Evolutionary conservation across 805 yeast genomes (phyloP), one percentile per base, ranked within the genome.

Genomic region (Candida parachauliodes): DNA sequence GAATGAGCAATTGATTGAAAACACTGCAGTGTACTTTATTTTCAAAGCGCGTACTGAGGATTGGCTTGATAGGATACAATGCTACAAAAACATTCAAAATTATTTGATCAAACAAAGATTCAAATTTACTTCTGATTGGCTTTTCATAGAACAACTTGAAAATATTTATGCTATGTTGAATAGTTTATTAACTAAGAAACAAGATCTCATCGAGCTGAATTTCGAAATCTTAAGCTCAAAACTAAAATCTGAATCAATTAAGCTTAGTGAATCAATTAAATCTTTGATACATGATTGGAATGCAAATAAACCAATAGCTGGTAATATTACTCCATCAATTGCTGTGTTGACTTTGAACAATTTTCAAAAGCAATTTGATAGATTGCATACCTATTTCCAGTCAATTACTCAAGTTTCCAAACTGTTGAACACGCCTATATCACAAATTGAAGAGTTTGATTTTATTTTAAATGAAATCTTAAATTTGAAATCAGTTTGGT

Each of bases 401-500:
- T 74, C 78, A 1, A 40, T 48, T 12, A 11, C 29, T 1, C 42
- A 43, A 18, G 52, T 60, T 2, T 44, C 64, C 58, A 3, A 40
- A 27, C 8, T 46, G 60, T 12, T 57, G 70, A 19, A 60, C 54
- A 16, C 46, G 67, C 62, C 68, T 0, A 37, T 70, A 1, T 44
- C 45, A 0, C 36, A 55, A 0, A 40, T 45, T 11, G 55, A 46
- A 5, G 58, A 57, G 11, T 43, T 79, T 1, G 43, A 47, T 0
- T 48, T 49, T 0, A 48, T 72, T 2, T 16, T 53, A 0, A 71
- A 65, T 3, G 93, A 85, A 44, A 57, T 84, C 1, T 40, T 46
- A 0, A 84, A 81, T 32, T 65, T 81, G 25, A 72, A 66, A 40
- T 50, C 70, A 1, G 87, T 83, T 1, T 86, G 94, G 94, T 49